Base-by-base conservation (phyloP, 2,329 filamentous ascomycete genomes). In the Aureobasidium sp. region DNA sequence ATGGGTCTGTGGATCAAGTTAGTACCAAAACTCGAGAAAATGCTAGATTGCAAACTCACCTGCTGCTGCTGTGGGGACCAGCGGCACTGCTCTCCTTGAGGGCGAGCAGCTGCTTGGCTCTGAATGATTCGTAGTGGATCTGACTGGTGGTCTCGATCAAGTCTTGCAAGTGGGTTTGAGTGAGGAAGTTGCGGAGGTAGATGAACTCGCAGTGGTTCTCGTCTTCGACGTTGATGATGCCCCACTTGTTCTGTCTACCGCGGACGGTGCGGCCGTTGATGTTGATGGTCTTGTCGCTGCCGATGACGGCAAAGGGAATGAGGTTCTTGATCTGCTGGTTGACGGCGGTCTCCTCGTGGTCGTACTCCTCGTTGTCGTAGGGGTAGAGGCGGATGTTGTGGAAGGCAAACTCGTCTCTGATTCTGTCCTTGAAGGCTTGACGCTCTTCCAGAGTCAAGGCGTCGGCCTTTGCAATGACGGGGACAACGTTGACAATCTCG, bases 341-440 rank as follows among this genome's bases (percentile, higher is more conserved):
- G 78, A 95, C 81, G 64, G 87, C 86, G 69, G 90, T 88, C 81
- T 99, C 94, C 81, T 99, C 94, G 66, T 94, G 89, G 73, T 99
- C 94, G 69, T 97, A 88, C 82, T 99, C 94, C 70, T 99, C 94
- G 74, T 96, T 97, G 77, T 99, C 94, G 76, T 99, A 99, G 63
- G 94, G 94, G 82, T 95, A 99, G 94, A 99, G 99, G 83, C 96
- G 93, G 72, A 99, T 85, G 83, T 97, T 97, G 85, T 99, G 94
- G 88, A 99, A 99, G 62, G 89, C 81, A 75, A 99, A 99, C 77
- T 99, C 94, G 82, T 97, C 94, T 88, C 96, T 96, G 82, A 99
- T 99, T 75, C 78, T 72, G 80, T 96, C 90, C 85, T 99, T 99
- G 86, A 99, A 99, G 53, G 88, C 89, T 74, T 86, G 85, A 69